Percentiles rank a stretch among this genome's conserved stretches.
Evolutionary conservation across 1,284 basidiomycete genomes (phyloP).

Genomic region (Tremellales sp.): DNA sequence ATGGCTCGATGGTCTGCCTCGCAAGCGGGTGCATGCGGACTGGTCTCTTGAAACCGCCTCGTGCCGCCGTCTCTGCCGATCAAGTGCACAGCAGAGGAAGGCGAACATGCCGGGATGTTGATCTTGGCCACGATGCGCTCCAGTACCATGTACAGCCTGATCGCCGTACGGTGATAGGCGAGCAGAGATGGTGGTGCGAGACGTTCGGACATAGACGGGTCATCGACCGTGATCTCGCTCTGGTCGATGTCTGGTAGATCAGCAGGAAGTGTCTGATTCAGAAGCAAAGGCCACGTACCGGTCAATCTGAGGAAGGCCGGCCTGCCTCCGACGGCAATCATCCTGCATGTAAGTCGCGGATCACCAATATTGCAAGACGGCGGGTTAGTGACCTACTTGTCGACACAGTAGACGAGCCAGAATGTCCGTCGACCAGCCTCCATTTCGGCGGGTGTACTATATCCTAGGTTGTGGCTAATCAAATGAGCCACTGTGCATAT

Average conservation of each 20-base stretch:
- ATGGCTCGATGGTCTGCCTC: not conserved
- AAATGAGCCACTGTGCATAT: too few relatives aligned
- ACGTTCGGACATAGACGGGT: not conserved
- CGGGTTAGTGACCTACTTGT: not conserved
- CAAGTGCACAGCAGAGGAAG: not conserved
- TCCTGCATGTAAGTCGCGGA: not conserved
- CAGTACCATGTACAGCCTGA: not conserved
- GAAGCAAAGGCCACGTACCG: not conserved
- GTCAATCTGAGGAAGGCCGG: not conserved
- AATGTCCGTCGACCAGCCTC: not conserved
- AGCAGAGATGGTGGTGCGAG: not conserved
- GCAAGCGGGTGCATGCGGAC: not conserved
- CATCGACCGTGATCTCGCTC: not conserved
- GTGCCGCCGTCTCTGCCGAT: not conserved
- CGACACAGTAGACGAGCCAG: not conserved
- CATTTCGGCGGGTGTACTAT: too few relatives aligned
- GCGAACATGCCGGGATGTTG: not conserved
- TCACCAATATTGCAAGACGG: not conserved
- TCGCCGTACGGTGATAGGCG: not conserved
- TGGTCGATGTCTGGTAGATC: not conserved
- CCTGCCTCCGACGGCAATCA: not conserved
- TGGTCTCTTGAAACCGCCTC: not conserved
- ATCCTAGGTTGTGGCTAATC: too few relatives aligned
- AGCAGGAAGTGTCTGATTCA: not conserved
- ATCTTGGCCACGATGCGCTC: not conserved